phyloP scores from a whole-genome alignment of 2,329 filamentous ascomycete genomes.

The Parasarocladium wereldwijsianum region DNA sequence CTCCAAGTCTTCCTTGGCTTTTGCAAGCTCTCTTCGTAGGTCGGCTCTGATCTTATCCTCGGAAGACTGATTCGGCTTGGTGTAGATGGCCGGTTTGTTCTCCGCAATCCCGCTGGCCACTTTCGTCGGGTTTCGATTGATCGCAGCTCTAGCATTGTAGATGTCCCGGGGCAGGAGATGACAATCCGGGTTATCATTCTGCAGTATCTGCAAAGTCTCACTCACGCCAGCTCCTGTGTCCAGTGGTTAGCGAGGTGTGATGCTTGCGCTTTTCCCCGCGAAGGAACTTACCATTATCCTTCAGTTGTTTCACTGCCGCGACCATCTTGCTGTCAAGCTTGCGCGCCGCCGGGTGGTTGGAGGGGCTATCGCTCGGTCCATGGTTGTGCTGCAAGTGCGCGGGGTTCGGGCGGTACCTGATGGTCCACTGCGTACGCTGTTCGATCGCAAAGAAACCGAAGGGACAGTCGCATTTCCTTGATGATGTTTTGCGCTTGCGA shows the following conservation, averaged over 20 bases:
- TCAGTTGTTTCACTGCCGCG: conserved; percentile 49
- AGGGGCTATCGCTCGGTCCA: conserved; percentile 49
- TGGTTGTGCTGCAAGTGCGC: conserved; percentile 48
- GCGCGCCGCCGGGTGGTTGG: conserved; percentile 50
- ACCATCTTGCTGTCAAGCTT: conserved; percentile 56
- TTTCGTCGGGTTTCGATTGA: conserved; percentile 50
- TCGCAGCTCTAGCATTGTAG: conserved; percentile 52
- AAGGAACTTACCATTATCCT: conserved; percentile 43
- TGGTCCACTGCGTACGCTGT: conserved; percentile 51
- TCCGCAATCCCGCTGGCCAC: conserved; percentile 45
- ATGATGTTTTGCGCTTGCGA: conserved; percentile 51
- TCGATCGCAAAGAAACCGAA: conserved; percentile 59
- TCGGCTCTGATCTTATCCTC: conserved; percentile 51
- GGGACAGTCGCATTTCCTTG: conserved; percentile 53
- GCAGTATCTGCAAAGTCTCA: conserved; percentile 51
- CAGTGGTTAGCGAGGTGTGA: conserved; percentile 17
- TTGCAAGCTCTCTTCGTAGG: conserved; percentile 43
- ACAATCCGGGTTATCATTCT: conserved; percentile 47
- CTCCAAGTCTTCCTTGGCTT: conserved; percentile 39
- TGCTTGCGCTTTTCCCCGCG: conserved; percentile 3
- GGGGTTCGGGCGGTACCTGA: conserved; percentile 46
- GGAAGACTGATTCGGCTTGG: conserved; percentile 46
- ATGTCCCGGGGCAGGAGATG: conserved; percentile 50
- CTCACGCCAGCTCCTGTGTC: conserved; percentile 45
- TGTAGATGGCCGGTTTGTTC: conserved; percentile 47